A percentile compares a stretch with the other conserved stretches of the same genome.
Conservation (phyloP, 2,329 filamentous ascomycete species). For the Fusarium coffeatum region DNA sequence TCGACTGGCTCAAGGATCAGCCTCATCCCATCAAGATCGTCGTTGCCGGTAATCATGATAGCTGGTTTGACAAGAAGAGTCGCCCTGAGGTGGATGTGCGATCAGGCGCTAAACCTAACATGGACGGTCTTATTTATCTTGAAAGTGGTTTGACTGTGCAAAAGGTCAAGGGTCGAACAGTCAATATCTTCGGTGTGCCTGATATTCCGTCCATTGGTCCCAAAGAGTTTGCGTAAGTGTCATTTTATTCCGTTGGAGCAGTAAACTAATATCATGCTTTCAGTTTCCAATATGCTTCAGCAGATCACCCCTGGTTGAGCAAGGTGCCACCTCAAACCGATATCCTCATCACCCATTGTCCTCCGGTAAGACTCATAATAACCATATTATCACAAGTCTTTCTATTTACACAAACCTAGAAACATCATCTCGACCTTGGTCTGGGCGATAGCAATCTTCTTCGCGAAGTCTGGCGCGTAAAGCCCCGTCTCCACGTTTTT, state of each 20-base stretch:
- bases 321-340: constrained; percentile 79
- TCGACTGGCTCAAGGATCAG: constrained; percentile 82
- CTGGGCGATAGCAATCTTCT: constrained; percentile 79
- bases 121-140: constrained; percentile 79
- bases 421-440: constrained; percentile 75
- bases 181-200: constrained; percentile 79
- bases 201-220: constrained; percentile 83
- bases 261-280: constrained; percentile 12
- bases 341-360: constrained; percentile 83
- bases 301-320: constrained; percentile 76
- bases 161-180: constrained; percentile 67
- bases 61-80: constrained; percentile 78
- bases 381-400: background rate
- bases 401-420: constrained; percentile 52
- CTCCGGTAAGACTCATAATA: constrained; percentile 64
- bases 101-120: constrained; percentile 67
- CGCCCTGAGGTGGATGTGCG: constrained; percentile 67
- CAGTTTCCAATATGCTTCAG: constrained; percentile 78
- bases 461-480: constrained; percentile 77
- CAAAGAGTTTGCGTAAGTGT: constrained; percentile 68
- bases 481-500: constrained; percentile 82
- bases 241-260: background rate
- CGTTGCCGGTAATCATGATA: constrained; percentile 90
- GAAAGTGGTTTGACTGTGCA: constrained; percentile 75
- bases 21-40: constrained; percentile 85